phyloP scores from a whole-genome alignment of 208 protist species.

The Leishmania guyanensis region DNA sequence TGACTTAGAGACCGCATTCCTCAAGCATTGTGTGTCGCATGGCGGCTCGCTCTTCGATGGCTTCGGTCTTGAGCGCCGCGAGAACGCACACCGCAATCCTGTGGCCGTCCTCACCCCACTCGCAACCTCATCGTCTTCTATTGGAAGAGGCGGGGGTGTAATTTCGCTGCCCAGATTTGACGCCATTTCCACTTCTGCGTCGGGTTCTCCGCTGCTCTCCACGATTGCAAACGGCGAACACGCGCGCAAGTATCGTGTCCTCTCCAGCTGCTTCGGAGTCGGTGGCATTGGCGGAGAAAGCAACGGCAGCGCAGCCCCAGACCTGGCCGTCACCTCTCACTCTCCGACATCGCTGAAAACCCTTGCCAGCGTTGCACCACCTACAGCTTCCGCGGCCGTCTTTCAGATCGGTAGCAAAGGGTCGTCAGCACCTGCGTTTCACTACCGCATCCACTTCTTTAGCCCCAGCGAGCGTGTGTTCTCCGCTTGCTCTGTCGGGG shows the following conservation, averaged over 20 bases:
- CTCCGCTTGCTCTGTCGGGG: conserved; percentile 72
- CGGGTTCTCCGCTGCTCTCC: conserved; percentile 13
- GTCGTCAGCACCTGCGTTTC: conserved; percentile 43
- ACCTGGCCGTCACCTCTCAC: neutral
- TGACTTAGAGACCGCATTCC: conserved; percentile 61
- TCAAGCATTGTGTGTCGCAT: conserved; percentile 63
- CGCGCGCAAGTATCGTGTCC: conserved; percentile 19
- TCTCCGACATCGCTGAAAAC: neutral
- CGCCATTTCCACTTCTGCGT: neutral
- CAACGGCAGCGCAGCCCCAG: neutral
- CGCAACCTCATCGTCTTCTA: conserved; percentile 14
- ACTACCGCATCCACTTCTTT: conserved; percentile 63
- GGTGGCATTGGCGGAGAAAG: neutral
- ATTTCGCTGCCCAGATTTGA: neutral
- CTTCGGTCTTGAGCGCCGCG: conserved; percentile 68
- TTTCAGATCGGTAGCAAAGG: conserved; percentile 29
- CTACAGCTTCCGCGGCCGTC: neutral
- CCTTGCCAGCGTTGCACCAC: neutral
- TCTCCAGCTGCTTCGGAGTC: conserved; percentile 4
- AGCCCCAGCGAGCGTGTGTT: conserved; percentile 79
- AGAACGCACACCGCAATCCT: conserved; percentile 28
- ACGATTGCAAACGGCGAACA: neutral
- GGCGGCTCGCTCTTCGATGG: conserved; percentile 82
- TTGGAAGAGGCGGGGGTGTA: neutral
- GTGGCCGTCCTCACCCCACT: conserved; percentile 27